phyloP scores from a whole-genome alignment of 495 filamentous ascomycete genomes.

The Aspergillus olivimuriae region DNA sequence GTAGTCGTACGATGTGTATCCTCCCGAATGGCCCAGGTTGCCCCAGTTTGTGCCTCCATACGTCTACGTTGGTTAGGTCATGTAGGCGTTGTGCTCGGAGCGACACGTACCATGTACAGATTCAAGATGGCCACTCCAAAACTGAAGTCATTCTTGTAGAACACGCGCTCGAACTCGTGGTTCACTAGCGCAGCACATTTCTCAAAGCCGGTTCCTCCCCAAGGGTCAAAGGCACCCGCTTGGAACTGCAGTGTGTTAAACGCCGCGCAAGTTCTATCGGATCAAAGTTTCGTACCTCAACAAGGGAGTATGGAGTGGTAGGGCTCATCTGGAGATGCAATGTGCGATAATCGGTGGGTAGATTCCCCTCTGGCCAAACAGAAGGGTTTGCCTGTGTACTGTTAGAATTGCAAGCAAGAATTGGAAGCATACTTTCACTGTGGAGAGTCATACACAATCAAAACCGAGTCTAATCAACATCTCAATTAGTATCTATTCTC shows the following conservation, averaged over 20 bases:
- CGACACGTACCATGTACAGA: slow-evolving; percentile 57
- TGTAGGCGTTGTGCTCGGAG: background rate
- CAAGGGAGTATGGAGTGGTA: slow-evolving; percentile 58
- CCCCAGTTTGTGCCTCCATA: slow-evolving; percentile 84
- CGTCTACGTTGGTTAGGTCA: slow-evolving; percentile 31
- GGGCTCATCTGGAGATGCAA: slow-evolving; percentile 55
- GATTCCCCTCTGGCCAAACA: slow-evolving; percentile 39
- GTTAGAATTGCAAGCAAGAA: slow-evolving; percentile 2
- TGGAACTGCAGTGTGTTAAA: slow-evolving; percentile 45
- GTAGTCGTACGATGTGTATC: slow-evolving; percentile 74
- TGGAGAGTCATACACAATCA: slow-evolving; percentile 38
- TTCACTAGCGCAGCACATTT: slow-evolving; percentile 59
- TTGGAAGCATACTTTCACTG: background rate
- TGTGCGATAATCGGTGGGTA: slow-evolving; percentile 42
- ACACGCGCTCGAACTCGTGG: slow-evolving; percentile 67
- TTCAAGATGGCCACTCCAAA: slow-evolving; percentile 56
- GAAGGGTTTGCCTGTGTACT: slow-evolving; percentile 33
- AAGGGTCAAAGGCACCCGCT: slow-evolving; percentile 70
- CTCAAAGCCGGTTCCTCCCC: slow-evolving; percentile 63
- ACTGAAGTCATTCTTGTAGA: slow-evolving; percentile 73
- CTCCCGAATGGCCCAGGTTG: slow-evolving; percentile 65
- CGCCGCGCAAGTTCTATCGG: slow-evolving; percentile 7
- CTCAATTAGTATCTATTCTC: slow-evolving; percentile 4
- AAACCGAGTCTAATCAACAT: slow-evolving; percentile 48
- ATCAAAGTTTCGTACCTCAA: slow-evolving; percentile 44